A percentile compares a stretch with the other conserved stretches of the same genome.
phyloP scores from a whole-genome alignment of 2,329 filamentous ascomycete genomes.

The Arthrobotrys pseudoclavata region DNA sequence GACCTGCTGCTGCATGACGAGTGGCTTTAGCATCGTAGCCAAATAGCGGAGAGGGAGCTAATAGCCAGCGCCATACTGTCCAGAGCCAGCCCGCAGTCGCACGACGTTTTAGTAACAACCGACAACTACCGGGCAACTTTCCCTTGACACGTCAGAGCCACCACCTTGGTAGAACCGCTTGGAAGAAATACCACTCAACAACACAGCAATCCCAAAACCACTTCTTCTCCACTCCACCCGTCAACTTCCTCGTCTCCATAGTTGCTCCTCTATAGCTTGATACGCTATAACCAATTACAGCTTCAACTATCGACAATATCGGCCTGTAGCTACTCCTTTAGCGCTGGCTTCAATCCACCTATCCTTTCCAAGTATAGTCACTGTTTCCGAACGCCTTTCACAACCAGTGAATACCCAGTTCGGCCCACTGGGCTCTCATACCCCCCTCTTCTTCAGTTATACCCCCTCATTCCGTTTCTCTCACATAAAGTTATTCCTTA shows the following conservation, averaged over 20 bases:
- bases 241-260: slow-evolving; percentile 43
- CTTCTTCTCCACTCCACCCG: slow-evolving; percentile 22
- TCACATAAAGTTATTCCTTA: slow-evolving; percentile 48
- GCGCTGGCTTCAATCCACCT: slow-evolving; percentile 38
- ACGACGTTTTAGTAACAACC: slow-evolving; percentile 11
- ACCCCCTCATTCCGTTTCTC: slow-evolving; percentile 4
- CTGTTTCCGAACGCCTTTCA: slow-evolving; percentile 47
- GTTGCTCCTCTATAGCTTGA: slow-evolving; percentile 39
- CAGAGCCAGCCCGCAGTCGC: slow-evolving; percentile 21
- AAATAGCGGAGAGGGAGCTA: slow-evolving; percentile 19
- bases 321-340: slow-evolving; percentile 53
- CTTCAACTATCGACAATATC: slow-evolving; percentile 27
- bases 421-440: slow-evolving; percentile 14
- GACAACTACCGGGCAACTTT: slow-evolving; percentile 37
- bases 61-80: slow-evolving; percentile 15
- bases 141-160: slow-evolving; percentile 53
- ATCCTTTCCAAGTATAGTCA: slow-evolving; percentile 58
- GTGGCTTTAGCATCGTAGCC: slow-evolving; percentile 47
- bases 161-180: slow-evolving; percentile 42
- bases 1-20: slow-evolving; percentile 48
- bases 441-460: slow-evolving; percentile 25
- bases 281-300: slow-evolving; percentile 44
- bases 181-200: slow-evolving; percentile 42
- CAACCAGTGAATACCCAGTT: slow-evolving; percentile 29
- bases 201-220: slow-evolving; percentile 29